A percentile compares a stretch with the other conserved stretches of the same genome.
These are phyloP conservation scores for Centella asiatica DNA, from an alignment of 129 eudicot genomes.

Conservation along the genomic window DNA sequence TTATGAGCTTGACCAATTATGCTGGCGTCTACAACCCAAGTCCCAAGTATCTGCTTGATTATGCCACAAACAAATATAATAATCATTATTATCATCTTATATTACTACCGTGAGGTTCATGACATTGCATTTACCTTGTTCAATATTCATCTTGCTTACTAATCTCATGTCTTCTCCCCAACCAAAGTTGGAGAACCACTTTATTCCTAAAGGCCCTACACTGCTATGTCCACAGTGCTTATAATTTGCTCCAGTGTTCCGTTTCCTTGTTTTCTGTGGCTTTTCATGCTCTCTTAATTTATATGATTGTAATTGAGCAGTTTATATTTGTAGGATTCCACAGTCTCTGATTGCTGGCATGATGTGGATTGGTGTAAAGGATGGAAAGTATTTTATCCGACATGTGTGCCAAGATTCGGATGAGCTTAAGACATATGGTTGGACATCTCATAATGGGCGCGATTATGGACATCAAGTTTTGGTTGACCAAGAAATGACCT, in stretches of 20 bases:
- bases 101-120: background rate
- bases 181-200: background rate
- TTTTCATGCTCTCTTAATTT: background rate
- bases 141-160: background rate
- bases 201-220: background rate
- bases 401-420: conserved; percentile 92
- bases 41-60: too few relatives aligned
- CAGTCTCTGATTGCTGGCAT: conserved; percentile 80
- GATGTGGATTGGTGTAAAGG: conserved; percentile 97
- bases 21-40: too few relatives aligned
- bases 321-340: conserved; percentile 59
- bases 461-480: conserved; percentile 83
- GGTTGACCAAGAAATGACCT: conserved; percentile 63
- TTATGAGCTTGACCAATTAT: too few relatives aligned
- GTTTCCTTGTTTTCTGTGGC: background rate
- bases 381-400: conserved; percentile 67
- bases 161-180: background rate
- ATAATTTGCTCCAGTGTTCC: background rate
- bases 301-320: conserved; percentile 14
- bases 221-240: background rate
- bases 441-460: conserved; percentile 93
- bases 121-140: background rate
- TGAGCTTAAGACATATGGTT: conserved; percentile 77
- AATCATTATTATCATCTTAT: background rate
- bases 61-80: too few relatives aligned